These are phyloP conservation scores for Aleurites moluccanus DNA, from an alignment of 441 rosid species.

Conservation along the genomic window DNA sequence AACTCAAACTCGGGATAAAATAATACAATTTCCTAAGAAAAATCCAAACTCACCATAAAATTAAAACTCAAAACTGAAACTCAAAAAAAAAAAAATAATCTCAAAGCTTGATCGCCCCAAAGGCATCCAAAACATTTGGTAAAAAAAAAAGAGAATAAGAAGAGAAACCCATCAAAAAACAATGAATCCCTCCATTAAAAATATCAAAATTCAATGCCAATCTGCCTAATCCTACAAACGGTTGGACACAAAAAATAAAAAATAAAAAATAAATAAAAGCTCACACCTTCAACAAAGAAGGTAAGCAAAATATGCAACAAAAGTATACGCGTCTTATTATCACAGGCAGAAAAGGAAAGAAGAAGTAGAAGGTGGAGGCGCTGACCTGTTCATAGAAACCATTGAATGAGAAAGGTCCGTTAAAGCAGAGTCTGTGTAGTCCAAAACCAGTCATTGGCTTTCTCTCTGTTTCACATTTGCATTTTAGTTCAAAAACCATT, in stretches of 20 bases:
- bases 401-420: conserved; percentile 16
- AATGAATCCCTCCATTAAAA: conserved; percentile 6
- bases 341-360: not conserved
- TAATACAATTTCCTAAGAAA: not conserved
- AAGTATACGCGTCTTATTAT: conserved; percentile 12
- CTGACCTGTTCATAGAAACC: conserved; percentile 35
- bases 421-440: conserved; percentile 28
- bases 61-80: conserved; percentile 6
- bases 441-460: conserved; percentile 34
- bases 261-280: conserved; percentile 3
- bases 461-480: conserved; percentile 17
- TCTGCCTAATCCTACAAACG: conserved; percentile 4
- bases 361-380: not conserved
- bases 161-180: conserved; percentile 6
- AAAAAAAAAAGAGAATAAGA: not conserved
- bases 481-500: conserved; percentile 24
- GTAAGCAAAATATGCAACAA: conserved; percentile 21
- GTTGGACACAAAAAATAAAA: not conserved
- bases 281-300: conserved; percentile 24
- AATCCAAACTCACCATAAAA: not conserved
- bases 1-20: not conserved
- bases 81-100: not conserved
- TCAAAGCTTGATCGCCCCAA: conserved; percentile 18
- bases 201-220: conserved; percentile 16
- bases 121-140: not conserved